Percentiles rank a stretch among this genome's conserved stretches.
phyloP scores from a whole-genome alignment of 2,329 filamentous ascomycete genomes.

The Fusarium nelsonii region DNA sequence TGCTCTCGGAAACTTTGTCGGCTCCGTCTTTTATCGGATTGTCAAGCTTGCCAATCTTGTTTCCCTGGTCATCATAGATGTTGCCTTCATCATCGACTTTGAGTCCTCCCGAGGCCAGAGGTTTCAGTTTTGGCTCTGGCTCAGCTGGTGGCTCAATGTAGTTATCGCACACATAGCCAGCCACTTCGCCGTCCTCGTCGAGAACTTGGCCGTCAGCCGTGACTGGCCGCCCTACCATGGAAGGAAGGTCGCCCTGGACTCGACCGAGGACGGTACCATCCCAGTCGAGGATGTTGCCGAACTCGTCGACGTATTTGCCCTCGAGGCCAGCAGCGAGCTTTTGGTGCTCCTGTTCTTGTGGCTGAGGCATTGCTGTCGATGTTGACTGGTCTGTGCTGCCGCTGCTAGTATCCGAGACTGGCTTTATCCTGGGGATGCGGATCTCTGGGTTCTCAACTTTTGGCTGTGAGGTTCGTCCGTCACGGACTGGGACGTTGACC shows the following conservation, averaged over 20 bases:
- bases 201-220: slow-evolving; percentile 66
- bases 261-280: slow-evolving; percentile 65
- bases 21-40: slow-evolving; percentile 47
- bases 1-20: slow-evolving; percentile 21
- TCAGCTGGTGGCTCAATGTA: slow-evolving; percentile 56
- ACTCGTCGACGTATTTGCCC: slow-evolving; percentile 65
- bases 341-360: slow-evolving; percentile 41
- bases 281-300: slow-evolving; percentile 65
- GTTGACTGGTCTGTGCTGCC: slow-evolving; percentile 19
- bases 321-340: slow-evolving; percentile 58
- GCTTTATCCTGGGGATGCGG: slow-evolving; percentile 57
- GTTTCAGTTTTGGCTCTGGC: slow-evolving; percentile 62
- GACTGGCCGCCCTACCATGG: slow-evolving; percentile 65
- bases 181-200: slow-evolving; percentile 82
- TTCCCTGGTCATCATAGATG: slow-evolving; percentile 68
- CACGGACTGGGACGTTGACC: slow-evolving; percentile 44
- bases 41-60: slow-evolving; percentile 73
- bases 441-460: slow-evolving; percentile 45
- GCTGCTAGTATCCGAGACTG: slow-evolving; percentile 48
- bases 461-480: slow-evolving; percentile 26
- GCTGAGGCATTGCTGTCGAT: background rate
- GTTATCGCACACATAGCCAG: slow-evolving; percentile 77
- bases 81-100: slow-evolving; percentile 69
- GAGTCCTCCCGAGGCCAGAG: slow-evolving; percentile 62
- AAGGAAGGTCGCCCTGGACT: slow-evolving; percentile 66